phyloP scores from a whole-genome alignment of 108 stramenopile genomes.

The Skeletonema grethae region DNA sequence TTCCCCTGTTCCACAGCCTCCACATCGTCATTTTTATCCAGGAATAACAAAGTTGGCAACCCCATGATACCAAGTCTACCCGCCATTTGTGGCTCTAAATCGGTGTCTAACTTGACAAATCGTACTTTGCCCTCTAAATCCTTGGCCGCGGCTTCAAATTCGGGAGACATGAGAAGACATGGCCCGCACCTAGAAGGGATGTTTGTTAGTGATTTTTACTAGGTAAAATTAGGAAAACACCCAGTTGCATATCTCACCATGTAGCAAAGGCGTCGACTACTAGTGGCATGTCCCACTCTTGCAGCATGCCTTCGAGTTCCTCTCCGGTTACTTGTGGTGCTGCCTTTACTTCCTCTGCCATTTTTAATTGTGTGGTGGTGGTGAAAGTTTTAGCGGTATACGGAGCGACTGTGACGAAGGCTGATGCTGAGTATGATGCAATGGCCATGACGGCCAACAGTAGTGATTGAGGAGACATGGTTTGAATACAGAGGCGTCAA shows the following conservation, averaged over 20 bases:
- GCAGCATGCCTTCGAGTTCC: slow-evolving; percentile 75
- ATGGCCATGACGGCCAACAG: background rate
- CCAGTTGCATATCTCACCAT: too few species aligned
- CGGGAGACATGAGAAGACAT: slow-evolving; percentile 82
- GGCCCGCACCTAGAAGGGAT: too few species aligned
- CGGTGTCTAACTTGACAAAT: slow-evolving; percentile 85
- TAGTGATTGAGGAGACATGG: background rate
- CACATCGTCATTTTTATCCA: slow-evolving; percentile 67
- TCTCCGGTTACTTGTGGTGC: slow-evolving; percentile 63
- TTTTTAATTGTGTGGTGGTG: slow-evolving; percentile 10
- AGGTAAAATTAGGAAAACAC: too few species aligned
- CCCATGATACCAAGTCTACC: slow-evolving; percentile 80
- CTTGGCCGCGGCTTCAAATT: slow-evolving; percentile 82
- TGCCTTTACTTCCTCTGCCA: slow-evolving; percentile 19
- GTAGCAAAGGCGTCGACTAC: slow-evolving; percentile 88
- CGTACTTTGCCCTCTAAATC: slow-evolving; percentile 70
- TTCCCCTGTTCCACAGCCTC: slow-evolving; percentile 58
- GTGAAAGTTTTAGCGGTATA: background rate
- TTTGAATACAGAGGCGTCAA: too few species aligned
- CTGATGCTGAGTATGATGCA: background rate
- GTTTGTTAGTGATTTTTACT: too few species aligned
- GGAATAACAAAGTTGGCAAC: slow-evolving; percentile 74
- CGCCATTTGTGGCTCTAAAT: slow-evolving; percentile 78
- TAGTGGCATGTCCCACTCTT: slow-evolving; percentile 75
- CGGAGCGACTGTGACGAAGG: background rate